Evolutionary conservation across 352 stramenopile species (phyloP).

Genomic region (Phytophthora pseudosyringae): DNA sequence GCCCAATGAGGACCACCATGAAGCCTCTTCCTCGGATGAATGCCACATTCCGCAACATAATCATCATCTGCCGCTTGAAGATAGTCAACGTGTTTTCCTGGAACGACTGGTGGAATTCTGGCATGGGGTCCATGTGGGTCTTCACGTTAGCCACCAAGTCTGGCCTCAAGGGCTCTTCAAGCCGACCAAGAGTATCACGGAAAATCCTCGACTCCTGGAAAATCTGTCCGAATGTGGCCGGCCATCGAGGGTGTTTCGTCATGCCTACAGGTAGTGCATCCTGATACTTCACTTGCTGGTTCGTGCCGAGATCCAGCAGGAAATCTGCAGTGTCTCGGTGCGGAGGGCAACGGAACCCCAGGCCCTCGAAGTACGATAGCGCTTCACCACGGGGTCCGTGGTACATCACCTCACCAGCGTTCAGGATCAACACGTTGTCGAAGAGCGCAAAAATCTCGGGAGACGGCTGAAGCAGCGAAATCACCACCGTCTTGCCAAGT

Average conservation of each 20-base stretch:
- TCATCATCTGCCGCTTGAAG: too few species aligned
- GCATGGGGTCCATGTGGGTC: too few species aligned
- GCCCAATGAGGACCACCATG: too few species aligned
- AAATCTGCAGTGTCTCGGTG: conserved; percentile 51
- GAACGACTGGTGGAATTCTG: too few species aligned
- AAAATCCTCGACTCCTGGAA: too few species aligned
- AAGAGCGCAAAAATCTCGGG: conserved; percentile 94
- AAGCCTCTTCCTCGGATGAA: too few species aligned
- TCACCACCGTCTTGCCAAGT: conserved; percentile 61
- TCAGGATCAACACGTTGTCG: conserved; percentile 93
- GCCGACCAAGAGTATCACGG: too few species aligned
- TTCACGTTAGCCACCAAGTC: too few species aligned
- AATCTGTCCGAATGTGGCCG: conserved; percentile 49
- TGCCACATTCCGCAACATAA: too few species aligned
- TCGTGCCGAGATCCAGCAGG: conserved; percentile 51
- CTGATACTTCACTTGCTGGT: conserved; percentile 50
- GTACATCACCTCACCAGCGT: conserved; percentile 90
- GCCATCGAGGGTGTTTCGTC: conserved; percentile 11
- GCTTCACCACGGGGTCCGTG: conserved; percentile 33
- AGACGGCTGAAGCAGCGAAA: conserved; percentile 89
- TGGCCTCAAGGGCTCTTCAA: too few species aligned
- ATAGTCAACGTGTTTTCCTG: too few species aligned
- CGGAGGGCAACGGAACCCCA: conserved; percentile 49
- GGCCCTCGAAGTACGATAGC: conserved; percentile 49
- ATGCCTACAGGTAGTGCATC: background rate